These are phyloP conservation scores for Discostella pseudostelligera DNA, from an alignment of 108 stramenopile species.

Conservation along the genomic window DNA sequence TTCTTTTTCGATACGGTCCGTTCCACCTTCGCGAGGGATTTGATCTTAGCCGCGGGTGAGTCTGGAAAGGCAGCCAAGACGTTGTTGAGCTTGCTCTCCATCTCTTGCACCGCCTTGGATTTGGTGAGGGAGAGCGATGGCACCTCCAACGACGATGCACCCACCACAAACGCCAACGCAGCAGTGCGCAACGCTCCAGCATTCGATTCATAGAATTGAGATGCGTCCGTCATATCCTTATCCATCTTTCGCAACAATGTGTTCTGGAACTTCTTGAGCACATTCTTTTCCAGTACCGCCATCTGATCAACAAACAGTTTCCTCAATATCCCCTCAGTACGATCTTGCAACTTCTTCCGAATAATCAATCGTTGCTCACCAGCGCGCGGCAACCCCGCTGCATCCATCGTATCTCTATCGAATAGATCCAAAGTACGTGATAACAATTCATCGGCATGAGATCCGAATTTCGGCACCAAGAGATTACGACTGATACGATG, in stretches of 20 bases:
- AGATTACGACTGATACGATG: constrained; percentile 64
- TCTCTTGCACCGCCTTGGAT: constrained; percentile 61
- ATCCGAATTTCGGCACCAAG: constrained; percentile 66
- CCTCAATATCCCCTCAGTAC: constrained; percentile 53
- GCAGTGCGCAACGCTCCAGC: constrained; percentile 66
- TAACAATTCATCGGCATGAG: constrained; percentile 56
- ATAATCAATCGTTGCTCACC: constrained; percentile 63
- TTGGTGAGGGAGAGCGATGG: constrained; percentile 72
- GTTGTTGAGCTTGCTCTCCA: constrained; percentile 66
- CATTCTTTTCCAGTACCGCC: constrained; percentile 51
- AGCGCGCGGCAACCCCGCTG: constrained; percentile 59
- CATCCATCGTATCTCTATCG: constrained; percentile 74
- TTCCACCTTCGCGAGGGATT: constrained; percentile 56
- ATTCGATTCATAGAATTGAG: constrained; percentile 52
- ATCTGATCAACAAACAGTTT: constrained; percentile 70
- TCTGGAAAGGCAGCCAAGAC: constrained; percentile 66
- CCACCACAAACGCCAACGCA: constrained; percentile 57
- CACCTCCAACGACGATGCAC: constrained; percentile 59
- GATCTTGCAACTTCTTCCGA: constrained; percentile 57
- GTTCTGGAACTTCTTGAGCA: constrained; percentile 58
- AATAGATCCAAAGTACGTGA: constrained; percentile 55
- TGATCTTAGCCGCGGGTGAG: constrained; percentile 76
- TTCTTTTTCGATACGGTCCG: constrained; percentile 63
- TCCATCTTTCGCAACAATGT: constrained; percentile 56
- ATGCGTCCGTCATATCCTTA: constrained; percentile 4